Evolutionary conservation across 495 filamentous ascomycete species (phyloP).

Genomic region (Lasiosphaeria miniovina): DNA sequence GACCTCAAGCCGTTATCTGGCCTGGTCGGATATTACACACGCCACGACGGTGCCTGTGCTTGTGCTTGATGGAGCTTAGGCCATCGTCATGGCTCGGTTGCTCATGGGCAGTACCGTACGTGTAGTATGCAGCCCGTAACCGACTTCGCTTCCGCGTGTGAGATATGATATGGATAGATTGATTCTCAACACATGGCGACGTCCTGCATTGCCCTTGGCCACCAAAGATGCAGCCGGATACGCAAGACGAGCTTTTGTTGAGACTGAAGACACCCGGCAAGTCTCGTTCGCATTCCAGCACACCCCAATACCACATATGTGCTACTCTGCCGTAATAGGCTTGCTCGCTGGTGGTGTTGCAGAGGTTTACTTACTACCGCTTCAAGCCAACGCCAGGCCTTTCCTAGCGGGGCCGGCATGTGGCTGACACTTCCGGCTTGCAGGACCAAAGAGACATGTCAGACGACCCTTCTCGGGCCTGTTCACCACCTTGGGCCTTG

Average conservation of each 20-base stretch:
- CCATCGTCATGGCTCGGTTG: conserved; percentile 2
- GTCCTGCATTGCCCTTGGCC: too few relatives aligned
- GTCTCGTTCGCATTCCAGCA: too few relatives aligned
- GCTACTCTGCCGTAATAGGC: too few relatives aligned
- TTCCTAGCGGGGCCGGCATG: neutral
- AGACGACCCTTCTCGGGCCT: neutral
- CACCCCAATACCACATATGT: too few relatives aligned
- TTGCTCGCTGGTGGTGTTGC: too few relatives aligned
- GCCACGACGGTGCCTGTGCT: conserved; percentile 5
- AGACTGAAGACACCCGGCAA: too few relatives aligned
- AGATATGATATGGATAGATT: conserved; percentile 31
- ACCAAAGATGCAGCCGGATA: too few relatives aligned
- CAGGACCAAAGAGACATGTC: neutral
- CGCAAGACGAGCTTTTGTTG: too few relatives aligned
- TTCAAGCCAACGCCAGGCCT: neutral
- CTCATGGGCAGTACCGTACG: neutral
- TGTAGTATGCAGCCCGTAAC: conserved; percentile 17
- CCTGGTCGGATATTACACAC: conserved; percentile 20
- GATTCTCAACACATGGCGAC: conserved; percentile 7
- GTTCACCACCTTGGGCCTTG: neutral
- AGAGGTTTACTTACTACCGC: too few relatives aligned
- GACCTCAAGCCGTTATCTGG: neutral
- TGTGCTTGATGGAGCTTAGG: conserved; percentile 7
- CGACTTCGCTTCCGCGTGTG: conserved; percentile 16
- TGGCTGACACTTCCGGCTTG: neutral